Percentiles rank a stretch among this genome's conserved stretches.
phyloP scores from a whole-genome alignment of 345 rosid genomes.

The Aurinia saxatilis region DNA sequence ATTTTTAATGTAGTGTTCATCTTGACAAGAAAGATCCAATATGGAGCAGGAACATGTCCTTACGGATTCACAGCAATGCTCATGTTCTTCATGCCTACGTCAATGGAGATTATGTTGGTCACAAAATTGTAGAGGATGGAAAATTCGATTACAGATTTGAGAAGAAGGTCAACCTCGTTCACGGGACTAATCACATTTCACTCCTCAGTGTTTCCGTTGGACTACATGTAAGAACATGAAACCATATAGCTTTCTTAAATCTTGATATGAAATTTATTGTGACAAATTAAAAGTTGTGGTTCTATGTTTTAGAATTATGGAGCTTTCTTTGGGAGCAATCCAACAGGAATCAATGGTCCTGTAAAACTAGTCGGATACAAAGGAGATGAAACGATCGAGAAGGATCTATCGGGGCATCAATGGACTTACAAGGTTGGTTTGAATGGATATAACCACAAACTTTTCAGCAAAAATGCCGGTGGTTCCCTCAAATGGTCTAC shows the following conservation, averaged over 20 bases:
- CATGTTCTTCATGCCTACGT: slow-evolving; percentile 52
- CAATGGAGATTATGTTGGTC: slow-evolving; percentile 45
- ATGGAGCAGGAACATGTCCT: slow-evolving; percentile 38
- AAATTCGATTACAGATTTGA: slow-evolving; percentile 21
- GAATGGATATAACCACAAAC: slow-evolving; percentile 29
- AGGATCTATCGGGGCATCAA: slow-evolving; percentile 27
- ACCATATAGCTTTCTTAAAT: neutral
- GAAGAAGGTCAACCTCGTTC: slow-evolving; percentile 23
- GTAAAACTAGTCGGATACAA: slow-evolving; percentile 28
- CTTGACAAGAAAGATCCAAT: slow-evolving; percentile 36
- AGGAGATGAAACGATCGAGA: slow-evolving; percentile 21
- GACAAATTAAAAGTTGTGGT: neutral
- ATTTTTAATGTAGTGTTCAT: slow-evolving; percentile 18
- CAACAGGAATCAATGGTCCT: slow-evolving; percentile 30
- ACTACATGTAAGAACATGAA: slow-evolving; percentile 26
- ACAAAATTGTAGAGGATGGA: slow-evolving; percentile 10
- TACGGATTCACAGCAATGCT: slow-evolving; percentile 42
- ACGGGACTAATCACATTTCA: slow-evolving; percentile 27
- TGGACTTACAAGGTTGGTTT: slow-evolving; percentile 61
- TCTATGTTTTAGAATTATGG: slow-evolving; percentile 28
- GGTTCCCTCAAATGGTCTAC: slow-evolving; percentile 18
- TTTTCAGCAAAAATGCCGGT: slow-evolving; percentile 2
- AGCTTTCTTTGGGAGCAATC: slow-evolving; percentile 14
- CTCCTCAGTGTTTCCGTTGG: slow-evolving; percentile 53
- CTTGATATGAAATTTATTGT: neutral